Evolutionary conservation across 257 asterid species (phyloP).

Genomic region (Solanum ossicruentum): DNA sequence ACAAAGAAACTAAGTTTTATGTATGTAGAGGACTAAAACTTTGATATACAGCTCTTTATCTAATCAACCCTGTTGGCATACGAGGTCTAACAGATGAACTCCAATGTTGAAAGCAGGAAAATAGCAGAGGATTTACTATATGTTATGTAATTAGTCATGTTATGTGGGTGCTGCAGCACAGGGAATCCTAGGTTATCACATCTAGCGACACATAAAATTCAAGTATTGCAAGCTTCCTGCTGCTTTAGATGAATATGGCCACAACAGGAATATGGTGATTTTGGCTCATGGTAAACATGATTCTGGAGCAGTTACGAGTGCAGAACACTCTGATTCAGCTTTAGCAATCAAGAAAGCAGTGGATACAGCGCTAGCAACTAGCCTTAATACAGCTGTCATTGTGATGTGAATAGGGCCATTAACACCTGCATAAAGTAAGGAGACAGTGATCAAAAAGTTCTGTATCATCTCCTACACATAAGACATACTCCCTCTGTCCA

Average conservation of each 20-base stretch:
- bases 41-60: not conserved
- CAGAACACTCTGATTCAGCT: not conserved
- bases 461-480: not conserved
- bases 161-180: not conserved
- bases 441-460: not conserved
- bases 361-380: not conserved
- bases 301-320: not conserved
- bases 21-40: not conserved
- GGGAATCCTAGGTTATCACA: not conserved
- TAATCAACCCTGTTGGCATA: not conserved
- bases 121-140: not conserved
- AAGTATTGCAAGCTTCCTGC: not conserved
- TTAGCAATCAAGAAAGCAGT: not conserved
- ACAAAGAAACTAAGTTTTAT: not conserved
- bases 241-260: not conserved
- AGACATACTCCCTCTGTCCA: not conserved
- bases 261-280: not conserved
- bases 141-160: not conserved
- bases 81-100: not conserved
- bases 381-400: constrained; percentile 26
- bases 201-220: not conserved
- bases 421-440: constrained; percentile 20
- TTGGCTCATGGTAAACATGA: not conserved
- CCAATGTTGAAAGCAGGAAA: not conserved
- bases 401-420: constrained; percentile 32